Evolutionary conservation across 1,284 basidiomycete genomes (phyloP).

Genomic region (Somion occarium): DNA sequence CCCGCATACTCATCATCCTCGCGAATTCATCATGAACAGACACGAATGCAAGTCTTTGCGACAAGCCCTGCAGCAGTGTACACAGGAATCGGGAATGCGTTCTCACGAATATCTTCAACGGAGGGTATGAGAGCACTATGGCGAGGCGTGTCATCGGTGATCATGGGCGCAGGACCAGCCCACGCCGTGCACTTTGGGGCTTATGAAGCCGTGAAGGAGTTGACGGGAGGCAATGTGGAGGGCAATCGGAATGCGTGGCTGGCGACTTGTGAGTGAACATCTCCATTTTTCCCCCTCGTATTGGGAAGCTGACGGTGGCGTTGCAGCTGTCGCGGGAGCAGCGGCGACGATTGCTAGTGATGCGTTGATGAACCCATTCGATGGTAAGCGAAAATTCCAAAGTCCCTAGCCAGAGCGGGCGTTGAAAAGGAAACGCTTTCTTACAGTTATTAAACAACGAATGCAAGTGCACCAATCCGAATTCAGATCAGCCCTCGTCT

Average conservation of each 20-base stretch:
- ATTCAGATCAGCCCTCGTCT: slow-evolving; percentile 80
- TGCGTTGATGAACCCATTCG: slow-evolving; percentile 99
- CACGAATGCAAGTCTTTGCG: slow-evolving; percentile 97
- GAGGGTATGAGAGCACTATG: slow-evolving; percentile 92
- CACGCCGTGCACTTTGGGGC: slow-evolving; percentile 98
- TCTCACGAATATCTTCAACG: slow-evolving; percentile 86
- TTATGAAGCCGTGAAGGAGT: slow-evolving; percentile 93
- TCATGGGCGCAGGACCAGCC: slow-evolving; percentile 95
- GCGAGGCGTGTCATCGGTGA: slow-evolving; percentile 97
- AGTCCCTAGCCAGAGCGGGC: slow-evolving; percentile 10
- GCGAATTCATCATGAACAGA: slow-evolving; percentile 45
- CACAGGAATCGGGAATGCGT: slow-evolving; percentile 85
- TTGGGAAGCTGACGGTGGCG: too few relatives aligned
- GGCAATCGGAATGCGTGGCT: slow-evolving; percentile 70
- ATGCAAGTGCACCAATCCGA: slow-evolving; percentile 96
- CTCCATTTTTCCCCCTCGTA: slow-evolving; percentile 1
- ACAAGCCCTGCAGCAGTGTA: slow-evolving; percentile 81
- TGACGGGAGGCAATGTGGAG: slow-evolving; percentile 81
- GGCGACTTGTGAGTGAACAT: slow-evolving; percentile 62
- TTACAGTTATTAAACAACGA: slow-evolving; percentile 93
- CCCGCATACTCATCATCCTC: slow-evolving; percentile 1
- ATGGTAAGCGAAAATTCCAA: slow-evolving; percentile 58
- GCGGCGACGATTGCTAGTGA: slow-evolving; percentile 94
- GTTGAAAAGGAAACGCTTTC: slow-evolving; percentile 8
- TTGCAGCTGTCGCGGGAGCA: slow-evolving; percentile 84